Evolutionary conservation across 192 early-diverging fungal species (phyloP), one percentile per base, ranked within the genome.

Genomic region (Coemansia asiatica): DNA sequence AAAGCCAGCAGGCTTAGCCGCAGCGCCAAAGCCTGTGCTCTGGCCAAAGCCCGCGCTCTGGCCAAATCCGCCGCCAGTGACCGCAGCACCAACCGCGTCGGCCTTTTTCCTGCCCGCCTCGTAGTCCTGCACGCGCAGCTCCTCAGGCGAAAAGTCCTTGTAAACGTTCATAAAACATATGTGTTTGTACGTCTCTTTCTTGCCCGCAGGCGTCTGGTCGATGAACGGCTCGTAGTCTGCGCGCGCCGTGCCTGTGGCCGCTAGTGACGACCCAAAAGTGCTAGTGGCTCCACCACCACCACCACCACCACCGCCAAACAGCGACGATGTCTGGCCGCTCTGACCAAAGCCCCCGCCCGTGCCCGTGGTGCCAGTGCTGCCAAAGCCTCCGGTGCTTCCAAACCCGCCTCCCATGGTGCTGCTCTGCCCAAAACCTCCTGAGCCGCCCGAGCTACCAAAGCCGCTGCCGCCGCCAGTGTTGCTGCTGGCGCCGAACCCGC

Each of bases 101-200:
- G 63, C 38, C 58, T 72, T 81, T 66, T 94, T 95, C 55, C 94
- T 92, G 18, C 88, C 88, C 63, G 90, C 86, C 55, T 82, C 71
- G 62, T 98, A 98, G 71, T 98, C 96, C 83, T 92, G 88, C 2
- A 92, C 64, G 19, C 94, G 85, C 47, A 98, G 87, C 77, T 98
- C 95, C 81, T 98, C 95, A 40, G 89, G 85, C 19, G 92, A 96
- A 68, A 79, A 95, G 26, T 83, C 87, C 59, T 86, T 87, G 67
- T 98, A 98, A 18, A 83, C 87, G 12, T 88, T 87, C 94, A 95
- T 96, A 25, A 92, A 91, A 36, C 87, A 85, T 53, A 96, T 90
- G 49, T 83, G 81, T 33, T 88, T 85, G 62, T 88, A 90, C 19
- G 83, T 68, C 31, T 88, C 87, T 28, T 81, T 86, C 4, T 83